Base-by-base conservation (phyloP, 371 early-diverging fungal species). In the Mucor irregularis region DNA sequence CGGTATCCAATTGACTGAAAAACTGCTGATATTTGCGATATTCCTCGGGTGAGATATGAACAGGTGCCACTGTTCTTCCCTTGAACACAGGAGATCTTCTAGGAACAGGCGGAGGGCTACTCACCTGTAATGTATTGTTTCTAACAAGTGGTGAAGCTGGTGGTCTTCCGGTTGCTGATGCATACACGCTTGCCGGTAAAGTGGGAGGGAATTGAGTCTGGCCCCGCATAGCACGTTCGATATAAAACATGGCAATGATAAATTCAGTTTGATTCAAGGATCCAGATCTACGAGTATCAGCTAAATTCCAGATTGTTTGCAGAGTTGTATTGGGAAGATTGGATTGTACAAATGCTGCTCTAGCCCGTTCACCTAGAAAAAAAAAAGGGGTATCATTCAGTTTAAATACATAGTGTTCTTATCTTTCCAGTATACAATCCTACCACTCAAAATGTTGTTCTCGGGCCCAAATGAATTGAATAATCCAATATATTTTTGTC, bases 191-290 rank as follows among this genome's bases (percentile, higher is more conserved):
- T 3, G 76, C 63, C 5, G 93, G 89, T 9, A 88, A 73, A 0
- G 74, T 55, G 0, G 70, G 24, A 4, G 93, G 93, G 19, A 90
- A 63, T 21, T 66, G 63, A 9, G 64, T 55, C 28, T 71, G 58
- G 14, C 76, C 76, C 48, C 81, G 84, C 88, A 90, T 85, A 1
- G 81, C 70, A n/a, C 78, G 76, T 22, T 86, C 76, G 25, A 91
- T 81, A 59, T 86, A 88, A 67, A 88, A 83, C 93, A 92, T 92
- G 16, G 91, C 91, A 43, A 91, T 86, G 11, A 86, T 84, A 60
- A 92, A 92, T 60, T 88, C 90, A 0, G 85, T 77, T 37, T 86
- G 78, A 37, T 88, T 83, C 24, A 92, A 59, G 25, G 80, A 69
- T 38, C 89, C 90, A 19, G 86, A 76, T 25, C 73, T 66, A 26